Evolutionary conservation across 148 eudicot species (phyloP), one percentile per base, ranked within the genome.

Genomic region (Chenopodium suecicum): DNA sequence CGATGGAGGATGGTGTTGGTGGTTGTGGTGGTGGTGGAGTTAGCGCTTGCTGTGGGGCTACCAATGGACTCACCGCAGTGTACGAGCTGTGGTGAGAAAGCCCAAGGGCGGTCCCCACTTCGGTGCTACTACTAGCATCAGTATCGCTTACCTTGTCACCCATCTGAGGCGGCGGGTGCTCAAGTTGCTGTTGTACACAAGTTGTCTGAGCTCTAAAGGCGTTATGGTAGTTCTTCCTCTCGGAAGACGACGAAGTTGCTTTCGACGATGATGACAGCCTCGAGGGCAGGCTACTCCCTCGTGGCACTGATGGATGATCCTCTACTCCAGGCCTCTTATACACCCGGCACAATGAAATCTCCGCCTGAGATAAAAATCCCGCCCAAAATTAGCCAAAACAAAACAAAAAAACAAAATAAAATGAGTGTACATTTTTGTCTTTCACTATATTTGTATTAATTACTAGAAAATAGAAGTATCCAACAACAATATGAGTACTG

Each of bases 321-420:
- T 92, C 98, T 31, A 93, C 94, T 1, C 99, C 98, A 1, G 98
- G 82, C 78, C 99, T 79, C 82, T 95, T 95, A 86, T 95, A 93
- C 74, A 95, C 98, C 10, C 98, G 91, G 74, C 99, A 95, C 11
- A 95, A 87, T 16, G 99, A 93, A 2, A 93, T 93, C 84, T 95
- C 99, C 63, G 91, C 90, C 99, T 95, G 89, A 73, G 71, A 31
- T 9, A 0, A 4, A 70, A 34, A 16, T 69, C 14, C 54, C 54
- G 14, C 14, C 54, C 52, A 41, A 41, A 41, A 41, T 41, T 41
- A 41, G 44, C 8, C 6, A 0, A 72, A 31, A 29, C 19, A 23
- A 46, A 46, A 32, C 31, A 37, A 19, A 79, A 22, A 71, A 44
- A 37, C 9, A 54, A 41, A 56, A 50, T 9, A 37, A 67, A 41